Conservation (phyloP, 2,329 filamentous ascomycete genomes). For the Pseudodiploospora longispora region DNA sequence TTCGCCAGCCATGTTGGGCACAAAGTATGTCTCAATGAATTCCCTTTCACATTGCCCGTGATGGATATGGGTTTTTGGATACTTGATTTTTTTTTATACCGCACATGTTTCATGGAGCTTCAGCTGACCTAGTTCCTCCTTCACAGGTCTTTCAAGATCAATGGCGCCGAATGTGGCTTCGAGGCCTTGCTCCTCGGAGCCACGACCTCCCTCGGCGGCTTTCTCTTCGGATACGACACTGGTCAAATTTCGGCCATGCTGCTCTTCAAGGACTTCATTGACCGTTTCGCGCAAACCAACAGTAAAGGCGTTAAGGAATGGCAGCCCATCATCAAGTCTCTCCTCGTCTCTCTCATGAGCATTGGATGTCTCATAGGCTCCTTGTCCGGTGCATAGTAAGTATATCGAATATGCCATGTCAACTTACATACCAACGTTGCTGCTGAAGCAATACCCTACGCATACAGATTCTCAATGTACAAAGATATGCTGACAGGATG, state of each 20-base stretch:
- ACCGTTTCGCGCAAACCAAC: slow-evolving; percentile 44
- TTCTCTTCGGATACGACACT: slow-evolving; percentile 57
- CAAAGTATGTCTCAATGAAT: too few species aligned
- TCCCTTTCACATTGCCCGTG: too few species aligned
- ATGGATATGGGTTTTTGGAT: too few species aligned
- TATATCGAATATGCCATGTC: not conserved
- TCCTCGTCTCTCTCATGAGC: slow-evolving; percentile 48
- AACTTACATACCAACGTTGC: not conserved
- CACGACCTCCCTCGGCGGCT: slow-evolving; percentile 50
- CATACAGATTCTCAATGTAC: too few species aligned
- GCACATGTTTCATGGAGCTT: too few species aligned
- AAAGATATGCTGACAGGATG: not conserved
- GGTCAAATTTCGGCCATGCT: slow-evolving; percentile 49
- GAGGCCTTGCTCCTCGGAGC: slow-evolving; percentile 38
- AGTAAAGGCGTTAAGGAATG: slow-evolving; percentile 27
- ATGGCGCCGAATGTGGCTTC: slow-evolving; percentile 33
- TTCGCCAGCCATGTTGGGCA: too few species aligned
- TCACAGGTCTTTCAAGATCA: slow-evolving; percentile 31
- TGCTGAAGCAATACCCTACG: too few species aligned
- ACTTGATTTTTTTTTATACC: too few species aligned
- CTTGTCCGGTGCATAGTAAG: slow-evolving; percentile 40
- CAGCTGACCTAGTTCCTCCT: not conserved
- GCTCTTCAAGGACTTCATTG: slow-evolving; percentile 43
- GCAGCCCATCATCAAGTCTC: slow-evolving; percentile 35
- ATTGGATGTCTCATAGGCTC: slow-evolving; percentile 49